Evolutionary conservation across 2,329 filamentous ascomycete genomes (phyloP), one percentile per base, ranked within the genome.

Genomic region (Ophiostoma piceae): DNA sequence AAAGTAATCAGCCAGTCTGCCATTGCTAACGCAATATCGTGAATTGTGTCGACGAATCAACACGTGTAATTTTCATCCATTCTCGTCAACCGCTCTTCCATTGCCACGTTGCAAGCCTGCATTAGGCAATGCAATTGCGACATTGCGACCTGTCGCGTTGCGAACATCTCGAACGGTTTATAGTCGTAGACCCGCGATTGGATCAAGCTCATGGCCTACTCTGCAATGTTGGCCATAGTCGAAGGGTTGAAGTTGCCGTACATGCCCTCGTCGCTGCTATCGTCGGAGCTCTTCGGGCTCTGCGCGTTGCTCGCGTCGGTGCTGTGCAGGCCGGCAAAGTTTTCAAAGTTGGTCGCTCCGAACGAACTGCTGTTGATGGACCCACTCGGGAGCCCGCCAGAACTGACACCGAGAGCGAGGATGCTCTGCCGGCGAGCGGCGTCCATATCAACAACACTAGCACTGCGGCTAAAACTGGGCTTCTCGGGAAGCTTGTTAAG

Each of bases 401-500:
- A 66, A 12, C 37, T 41, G 37, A 51, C 66, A 14, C 66, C 66
- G 41, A 67, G 66, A 19, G 66, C 41, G 8, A 67, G 41, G 8
- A 67, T 67, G 43, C 66, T 67, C 41, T 67, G 66, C 9, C 66
- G 66, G 19, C 66, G 66, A 9, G 29, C 66, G 3, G 66, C 66
- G 16, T 67, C 66, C 66, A 67, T 67, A 8, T 87, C 84, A 12
- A 78, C 81, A 8, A 80, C 77, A 74, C 84, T 87, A 2, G 79
- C 82, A 47, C 80, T 83, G 64, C 85, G 81, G 75, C 85, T 88
- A 74, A 92, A 83, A 32, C 84, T 84, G 9, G 89, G 90, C 78
- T 92, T 92, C 76, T 90, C 88, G 0, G 90, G 89, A 22, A 92
- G 82, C 74, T 88, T 85, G 76, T 90, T 90, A 32, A 91, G 82